These are phyloP conservation scores for Physcomitrium patens DNA, from an alignment of 225 moss, liverwort and hornwort genomes.

Conservation along the genomic window DNA sequence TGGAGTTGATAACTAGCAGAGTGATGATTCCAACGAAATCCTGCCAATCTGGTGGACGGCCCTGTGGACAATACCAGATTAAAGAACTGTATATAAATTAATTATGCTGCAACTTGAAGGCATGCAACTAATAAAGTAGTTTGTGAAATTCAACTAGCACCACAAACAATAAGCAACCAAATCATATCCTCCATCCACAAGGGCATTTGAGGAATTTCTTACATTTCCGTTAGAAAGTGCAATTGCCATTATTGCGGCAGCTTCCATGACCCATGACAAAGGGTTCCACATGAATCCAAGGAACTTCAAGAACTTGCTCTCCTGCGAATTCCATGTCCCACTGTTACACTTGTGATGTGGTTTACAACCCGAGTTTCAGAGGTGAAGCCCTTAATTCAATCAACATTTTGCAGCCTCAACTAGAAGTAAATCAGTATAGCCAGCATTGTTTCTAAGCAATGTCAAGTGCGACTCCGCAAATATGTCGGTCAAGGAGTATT, in stretches of 20 bases:
- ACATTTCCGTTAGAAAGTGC: conserved; percentile 46
- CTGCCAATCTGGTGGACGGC: conserved; percentile 55
- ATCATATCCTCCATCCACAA: background rate
- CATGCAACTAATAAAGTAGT: background rate
- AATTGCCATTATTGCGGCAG: conserved; percentile 58
- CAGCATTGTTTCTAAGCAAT: too few relatives aligned
- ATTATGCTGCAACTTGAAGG: background rate
- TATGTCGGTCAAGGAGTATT: background rate
- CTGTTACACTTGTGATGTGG: background rate
- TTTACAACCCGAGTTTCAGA: background rate
- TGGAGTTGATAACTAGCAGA: conserved; percentile 47
- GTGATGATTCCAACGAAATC: conserved; percentile 48
- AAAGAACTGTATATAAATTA: background rate
- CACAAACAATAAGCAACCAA: background rate
- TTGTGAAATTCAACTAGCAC: background rate
- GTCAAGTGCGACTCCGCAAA: background rate
- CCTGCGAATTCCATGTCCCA: conserved; percentile 28
- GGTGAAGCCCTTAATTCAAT: background rate
- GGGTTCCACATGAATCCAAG: conserved; percentile 62
- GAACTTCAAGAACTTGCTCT: conserved; percentile 50
- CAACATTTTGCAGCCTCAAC: background rate
- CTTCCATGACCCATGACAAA: conserved; percentile 58
- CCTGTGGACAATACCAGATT: conserved; percentile 24
- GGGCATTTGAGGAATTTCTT: conserved; percentile 1
- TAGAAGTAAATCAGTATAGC: too few relatives aligned